Conservation (phyloP, 2,329 filamentous ascomycete species). For the Tolypocladium paradoxum region DNA sequence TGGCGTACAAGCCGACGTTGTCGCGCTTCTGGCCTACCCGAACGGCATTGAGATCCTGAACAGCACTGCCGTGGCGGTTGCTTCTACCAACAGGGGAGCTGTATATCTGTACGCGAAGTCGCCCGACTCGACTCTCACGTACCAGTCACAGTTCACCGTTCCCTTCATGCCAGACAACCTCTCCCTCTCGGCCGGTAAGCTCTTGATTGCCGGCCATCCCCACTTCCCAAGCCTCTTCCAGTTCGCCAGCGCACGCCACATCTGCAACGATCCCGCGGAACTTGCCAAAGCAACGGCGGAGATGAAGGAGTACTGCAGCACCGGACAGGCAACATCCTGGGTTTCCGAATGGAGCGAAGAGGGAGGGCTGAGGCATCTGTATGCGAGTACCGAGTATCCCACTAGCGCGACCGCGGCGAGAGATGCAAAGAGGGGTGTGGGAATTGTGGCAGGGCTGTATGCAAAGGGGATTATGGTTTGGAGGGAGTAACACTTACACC, state of each 20-base stretch:
- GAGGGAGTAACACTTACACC: no score
- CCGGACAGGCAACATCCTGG: constrained; percentile 13
- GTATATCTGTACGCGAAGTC: constrained; percentile 20
- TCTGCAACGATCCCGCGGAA: constrained; percentile 21
- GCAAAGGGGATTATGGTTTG: constrained; percentile 22
- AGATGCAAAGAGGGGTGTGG: constrained; percentile 18
- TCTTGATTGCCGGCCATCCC: constrained; percentile 30
- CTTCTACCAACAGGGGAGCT: constrained; percentile 18
- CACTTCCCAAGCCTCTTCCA: constrained; percentile 19
- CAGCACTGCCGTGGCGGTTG: constrained; percentile 24
- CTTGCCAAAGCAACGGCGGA: constrained; percentile 10
- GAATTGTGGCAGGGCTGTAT: constrained; percentile 26
- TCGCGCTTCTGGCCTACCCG: constrained; percentile 25
- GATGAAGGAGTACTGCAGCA: constrained; percentile 5
- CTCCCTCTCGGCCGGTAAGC: constrained; percentile 14
- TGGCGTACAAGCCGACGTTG: constrained; percentile 11
- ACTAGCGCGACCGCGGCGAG: constrained; percentile 21
- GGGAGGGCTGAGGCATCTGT: constrained; percentile 20
- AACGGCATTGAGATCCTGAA: constrained; percentile 31
- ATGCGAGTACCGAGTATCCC: constrained; percentile 21
- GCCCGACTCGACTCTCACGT: neutral
- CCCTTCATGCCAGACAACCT: constrained; percentile 32
- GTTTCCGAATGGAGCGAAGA: constrained; percentile 23
- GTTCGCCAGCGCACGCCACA: constrained; percentile 19
- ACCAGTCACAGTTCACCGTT: constrained; percentile 1